Base-by-base conservation (phyloP, 257 asterid species). In the Solanum pinnatisectum region DNA sequence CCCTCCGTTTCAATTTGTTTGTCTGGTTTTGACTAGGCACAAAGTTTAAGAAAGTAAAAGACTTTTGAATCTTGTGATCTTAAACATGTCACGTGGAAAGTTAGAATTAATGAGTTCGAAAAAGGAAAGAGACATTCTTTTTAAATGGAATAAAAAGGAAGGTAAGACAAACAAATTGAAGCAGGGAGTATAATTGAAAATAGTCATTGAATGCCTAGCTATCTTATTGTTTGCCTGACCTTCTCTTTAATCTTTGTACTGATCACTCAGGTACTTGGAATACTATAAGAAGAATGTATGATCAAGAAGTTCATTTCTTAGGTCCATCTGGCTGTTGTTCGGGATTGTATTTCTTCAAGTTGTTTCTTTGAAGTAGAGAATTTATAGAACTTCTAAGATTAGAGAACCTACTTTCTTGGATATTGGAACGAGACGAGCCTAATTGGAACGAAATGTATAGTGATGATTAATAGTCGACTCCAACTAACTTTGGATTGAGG, bases 181-280 rank as follows among this genome's bases (percentile, higher is more conserved):
- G 20, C 25, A 4, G 65, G 2, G 65, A 20, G 65, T 63, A 63
- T 3, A 23, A 63, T n/a, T 63, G 27, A 23, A 63, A 63, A n/a
- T 59, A 59, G 67, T 22, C 25, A 59, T 63, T 63, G 32, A 9
- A 63, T 23, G 71, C 15, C 71, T 42, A 42, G 13, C 49, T 23
- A 23, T 63, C 15, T 23, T 23, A 63, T 63, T 63, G 65, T 6
- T 86, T 20, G 67, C 60, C 10, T 87, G n/a, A 71, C 33, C 68
- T 44, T 10, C 59, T 9, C 2, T 10, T 33, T 78, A 78, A 46
- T 32, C 67, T 81, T 27, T 30, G 35, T 25, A 7, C 32, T 30
- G 39, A 77, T 46, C 44, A n/a, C 33, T 33, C 89, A 91, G 93
- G 89, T 83, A 90, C 67, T 56, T 89, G 84, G 79, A 15, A 88